phyloP scores from a whole-genome alignment of 2,329 filamentous ascomycete genomes.

The Talaromyces funiculosus region DNA sequence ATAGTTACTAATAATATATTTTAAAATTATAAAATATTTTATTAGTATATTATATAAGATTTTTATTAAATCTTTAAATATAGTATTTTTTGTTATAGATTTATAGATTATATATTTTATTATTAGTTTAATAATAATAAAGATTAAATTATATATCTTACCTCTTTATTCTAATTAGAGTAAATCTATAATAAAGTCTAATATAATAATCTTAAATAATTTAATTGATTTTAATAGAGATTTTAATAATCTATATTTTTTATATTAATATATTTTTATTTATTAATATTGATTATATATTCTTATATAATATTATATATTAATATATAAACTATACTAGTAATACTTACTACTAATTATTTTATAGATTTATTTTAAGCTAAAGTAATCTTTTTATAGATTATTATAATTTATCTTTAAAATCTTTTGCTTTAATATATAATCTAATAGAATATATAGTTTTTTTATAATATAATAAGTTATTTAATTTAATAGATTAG shows the following conservation, averaged over 20 bases:
- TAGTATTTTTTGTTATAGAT: neutral
- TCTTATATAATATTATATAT: neutral
- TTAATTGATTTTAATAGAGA: neutral
- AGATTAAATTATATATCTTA: neutral
- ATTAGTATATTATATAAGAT: neutral
- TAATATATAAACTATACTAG: neutral
- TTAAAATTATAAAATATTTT: neutral
- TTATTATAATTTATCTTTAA: constrained; percentile 6
- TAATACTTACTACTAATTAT: neutral
- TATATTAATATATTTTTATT: neutral
- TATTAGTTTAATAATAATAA: neutral
- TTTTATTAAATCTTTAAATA: neutral
- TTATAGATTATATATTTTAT: neutral
- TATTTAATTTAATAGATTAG: neutral
- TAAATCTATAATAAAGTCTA: neutral
- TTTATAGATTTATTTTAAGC: neutral
- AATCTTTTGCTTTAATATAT: neutral
- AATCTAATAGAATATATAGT: neutral
- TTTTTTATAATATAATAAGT: neutral
- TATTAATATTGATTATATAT: neutral
- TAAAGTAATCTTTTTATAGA: neutral
- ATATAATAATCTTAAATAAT: neutral
- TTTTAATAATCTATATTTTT: constrained; percentile 1
- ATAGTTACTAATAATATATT: neutral
- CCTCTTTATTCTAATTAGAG: neutral